Evolutionary conservation across 2,329 filamentous ascomycete species (phyloP).

Genomic region (Hyphodiscus sp.): DNA sequence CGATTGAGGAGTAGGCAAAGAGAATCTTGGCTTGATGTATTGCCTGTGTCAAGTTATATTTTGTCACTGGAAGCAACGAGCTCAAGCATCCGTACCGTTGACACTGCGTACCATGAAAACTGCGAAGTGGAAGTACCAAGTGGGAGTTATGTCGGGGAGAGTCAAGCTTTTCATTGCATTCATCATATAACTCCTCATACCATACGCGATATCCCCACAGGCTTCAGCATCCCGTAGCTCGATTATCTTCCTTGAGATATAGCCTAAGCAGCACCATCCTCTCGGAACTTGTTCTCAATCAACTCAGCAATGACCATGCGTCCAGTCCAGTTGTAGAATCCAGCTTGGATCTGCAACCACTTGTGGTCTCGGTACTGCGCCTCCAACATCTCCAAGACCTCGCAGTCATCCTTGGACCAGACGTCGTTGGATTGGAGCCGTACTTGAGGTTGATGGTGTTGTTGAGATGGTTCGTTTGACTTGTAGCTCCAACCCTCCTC

Average conservation of each 20-base stretch:
- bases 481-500: neutral
- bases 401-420: conserved; percentile 26
- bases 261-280: conserved; percentile 13
- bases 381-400: conserved; percentile 23
- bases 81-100: too few species aligned
- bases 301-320: conserved; percentile 25
- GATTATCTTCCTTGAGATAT: neutral
- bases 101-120: too few species aligned
- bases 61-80: too few species aligned
- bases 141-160: neutral
- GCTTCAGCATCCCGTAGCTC: neutral
- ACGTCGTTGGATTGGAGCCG: conserved; percentile 17
- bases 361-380: conserved; percentile 20
- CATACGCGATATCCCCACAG: neutral
- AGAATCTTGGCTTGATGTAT: too few species aligned
- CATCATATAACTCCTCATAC: neutral
- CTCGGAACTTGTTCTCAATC: conserved; percentile 27
- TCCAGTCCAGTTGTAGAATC: conserved; percentile 29
- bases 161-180: neutral
- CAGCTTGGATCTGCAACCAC: conserved; percentile 28
- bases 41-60: too few species aligned
- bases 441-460: neutral
- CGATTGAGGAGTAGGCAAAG: too few species aligned
- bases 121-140: too few species aligned
- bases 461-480: neutral